Percentiles rank a stretch among this genome's conserved stretches.
Evolutionary conservation across 352 stramenopile species (phyloP).

Genomic region (Pelagophyceae sp.): DNA sequence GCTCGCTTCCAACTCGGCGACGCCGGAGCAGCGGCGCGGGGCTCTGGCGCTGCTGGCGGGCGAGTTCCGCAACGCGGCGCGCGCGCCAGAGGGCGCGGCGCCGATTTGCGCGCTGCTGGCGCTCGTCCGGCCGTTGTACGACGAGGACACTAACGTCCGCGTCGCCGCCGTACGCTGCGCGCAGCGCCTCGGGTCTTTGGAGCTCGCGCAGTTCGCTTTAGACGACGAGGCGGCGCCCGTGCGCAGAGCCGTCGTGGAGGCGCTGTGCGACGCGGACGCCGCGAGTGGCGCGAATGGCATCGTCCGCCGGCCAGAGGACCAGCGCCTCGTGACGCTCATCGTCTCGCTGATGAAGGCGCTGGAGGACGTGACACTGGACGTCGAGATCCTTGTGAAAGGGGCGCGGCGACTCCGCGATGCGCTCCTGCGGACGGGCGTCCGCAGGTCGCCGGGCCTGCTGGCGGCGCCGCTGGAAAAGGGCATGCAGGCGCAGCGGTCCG

Average conservation of each 20-base stretch:
- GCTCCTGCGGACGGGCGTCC: not conserved
- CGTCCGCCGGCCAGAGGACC: not conserved
- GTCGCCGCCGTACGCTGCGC: not conserved
- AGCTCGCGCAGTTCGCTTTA: not conserved
- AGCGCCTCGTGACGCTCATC: not conserved
- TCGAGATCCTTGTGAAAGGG: not conserved
- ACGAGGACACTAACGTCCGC: slow-evolving; percentile 3
- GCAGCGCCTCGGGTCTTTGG: not conserved
- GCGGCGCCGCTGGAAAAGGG: slow-evolving; percentile 3
- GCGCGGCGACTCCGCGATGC: not conserved
- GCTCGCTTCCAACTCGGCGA: not conserved
- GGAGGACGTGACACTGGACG: slow-evolving; percentile 1
- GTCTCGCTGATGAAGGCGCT: slow-evolving; percentile 10
- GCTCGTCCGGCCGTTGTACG: slow-evolving; percentile 2
- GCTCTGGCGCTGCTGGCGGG: not conserved
- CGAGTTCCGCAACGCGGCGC: not conserved
- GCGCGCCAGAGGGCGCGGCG: not conserved
- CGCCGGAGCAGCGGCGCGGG: not conserved
- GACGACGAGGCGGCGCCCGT: slow-evolving; percentile 2
- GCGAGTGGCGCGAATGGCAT: not conserved
- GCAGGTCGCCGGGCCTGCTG: not conserved
- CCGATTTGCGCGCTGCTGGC: not conserved
- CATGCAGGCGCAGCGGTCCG: slow-evolving; percentile 5
- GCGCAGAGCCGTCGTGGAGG: not conserved
- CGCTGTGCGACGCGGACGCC: not conserved